A percentile compares a stretch with the other conserved stretches of the same genome.
These are phyloP conservation scores for Trichoderma breve DNA, from an alignment of 2,329 filamentous ascomycete species.

Conservation along the genomic window DNA sequence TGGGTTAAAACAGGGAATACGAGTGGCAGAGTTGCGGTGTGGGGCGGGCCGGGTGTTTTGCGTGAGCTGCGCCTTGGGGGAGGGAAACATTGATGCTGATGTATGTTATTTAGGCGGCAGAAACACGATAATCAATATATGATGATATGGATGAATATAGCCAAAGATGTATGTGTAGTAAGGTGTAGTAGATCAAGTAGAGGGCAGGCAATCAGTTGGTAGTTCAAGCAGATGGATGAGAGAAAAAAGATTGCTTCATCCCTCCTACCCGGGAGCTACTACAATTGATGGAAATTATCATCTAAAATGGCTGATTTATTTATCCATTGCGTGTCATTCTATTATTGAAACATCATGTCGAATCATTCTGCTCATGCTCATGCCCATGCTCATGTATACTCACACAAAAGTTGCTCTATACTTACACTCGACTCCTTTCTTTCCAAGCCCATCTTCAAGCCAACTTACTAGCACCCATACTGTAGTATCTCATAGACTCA, in stretches of 20 bases:
- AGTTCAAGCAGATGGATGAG: neutral
- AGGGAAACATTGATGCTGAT: neutral
- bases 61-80: neutral
- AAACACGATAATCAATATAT: neutral
- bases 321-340: neutral
- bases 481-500: neutral
- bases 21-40: neutral
- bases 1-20: neutral
- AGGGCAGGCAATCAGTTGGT: no score
- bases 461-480: neutral
- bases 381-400: neutral
- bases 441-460: neutral
- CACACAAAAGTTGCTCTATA: neutral
- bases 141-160: no score
- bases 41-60: neutral
- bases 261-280: neutral
- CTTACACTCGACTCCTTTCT: neutral
- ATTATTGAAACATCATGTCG: neutral
- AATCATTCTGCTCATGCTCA: neutral
- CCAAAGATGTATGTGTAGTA: no score
- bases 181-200: no score
- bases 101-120: neutral
- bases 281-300: fast-evolving
- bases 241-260: neutral
- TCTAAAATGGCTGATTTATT: neutral